These are phyloP conservation scores for Citrus mangshanensis DNA, from an alignment of 345 rosid species.

Conservation along the genomic window DNA sequence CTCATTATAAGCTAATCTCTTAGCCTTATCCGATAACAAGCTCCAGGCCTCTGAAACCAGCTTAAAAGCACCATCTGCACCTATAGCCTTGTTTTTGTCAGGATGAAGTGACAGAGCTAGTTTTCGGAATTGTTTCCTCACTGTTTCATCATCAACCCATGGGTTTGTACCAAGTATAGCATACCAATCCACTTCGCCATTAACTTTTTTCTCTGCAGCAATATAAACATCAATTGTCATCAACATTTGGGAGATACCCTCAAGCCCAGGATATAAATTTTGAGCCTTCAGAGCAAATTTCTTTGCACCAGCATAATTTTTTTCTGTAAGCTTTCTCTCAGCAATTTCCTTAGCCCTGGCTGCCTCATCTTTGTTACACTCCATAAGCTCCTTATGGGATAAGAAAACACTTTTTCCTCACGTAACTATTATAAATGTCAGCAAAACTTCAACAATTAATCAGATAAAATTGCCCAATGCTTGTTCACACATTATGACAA, in stretches of 20 bases:
- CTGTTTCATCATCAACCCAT: slow-evolving; percentile 56
- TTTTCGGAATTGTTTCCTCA: slow-evolving; percentile 67
- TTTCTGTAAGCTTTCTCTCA: slow-evolving; percentile 66
- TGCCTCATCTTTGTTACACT: slow-evolving; percentile 94
- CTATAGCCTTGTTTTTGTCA: slow-evolving; percentile 80
- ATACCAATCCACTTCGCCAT: slow-evolving; percentile 80
- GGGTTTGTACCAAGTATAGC: slow-evolving; percentile 65
- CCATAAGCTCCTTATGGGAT: slow-evolving; percentile 40
- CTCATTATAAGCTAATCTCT: slow-evolving; percentile 61
- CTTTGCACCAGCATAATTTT: slow-evolving; percentile 68
- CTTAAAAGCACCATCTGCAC: slow-evolving; percentile 89
- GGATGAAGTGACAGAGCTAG: slow-evolving; percentile 78
- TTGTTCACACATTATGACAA: slow-evolving; percentile 14
- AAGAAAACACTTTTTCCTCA: slow-evolving; percentile 12
- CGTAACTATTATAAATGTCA: slow-evolving; percentile 8
- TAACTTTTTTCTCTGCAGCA: slow-evolving; percentile 56
- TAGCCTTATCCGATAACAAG: slow-evolving; percentile 62
- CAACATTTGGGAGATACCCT: slow-evolving; percentile 63
- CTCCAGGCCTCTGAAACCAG: slow-evolving; percentile 74
- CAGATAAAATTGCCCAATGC: neutral
- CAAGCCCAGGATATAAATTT: slow-evolving; percentile 65
- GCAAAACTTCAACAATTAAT: slow-evolving; percentile 7
- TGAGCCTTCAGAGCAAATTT: slow-evolving; percentile 79
- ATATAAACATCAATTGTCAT: slow-evolving; percentile 57
- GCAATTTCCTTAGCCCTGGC: slow-evolving; percentile 82